Percentiles rank a stretch among this genome's conserved stretches.
phyloP scores from a whole-genome alignment of 2,329 filamentous ascomycete genomes.

The Polytolypa hystricis region DNA sequence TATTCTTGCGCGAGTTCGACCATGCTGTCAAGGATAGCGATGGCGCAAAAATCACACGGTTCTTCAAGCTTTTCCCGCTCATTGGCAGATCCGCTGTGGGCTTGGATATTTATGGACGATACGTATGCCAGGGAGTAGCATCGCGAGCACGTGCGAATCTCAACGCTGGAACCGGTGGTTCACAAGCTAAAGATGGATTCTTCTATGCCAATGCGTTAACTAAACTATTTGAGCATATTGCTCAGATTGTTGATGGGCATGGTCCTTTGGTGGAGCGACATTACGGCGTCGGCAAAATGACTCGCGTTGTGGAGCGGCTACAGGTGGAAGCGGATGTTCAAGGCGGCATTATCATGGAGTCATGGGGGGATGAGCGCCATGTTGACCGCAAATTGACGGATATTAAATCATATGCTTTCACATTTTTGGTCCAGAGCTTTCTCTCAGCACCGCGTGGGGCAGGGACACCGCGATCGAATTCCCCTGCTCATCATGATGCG shows the following conservation, averaged over 20 bases:
- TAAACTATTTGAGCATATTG: conserved; percentile 92
- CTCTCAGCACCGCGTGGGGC: conserved; percentile 57
- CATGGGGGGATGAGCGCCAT: conserved; percentile 80
- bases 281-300: conserved; percentile 88
- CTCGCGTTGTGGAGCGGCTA: conserved; percentile 79
- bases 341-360: conserved; percentile 88
- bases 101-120: conserved; percentile 86
- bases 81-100: conserved; percentile 84
- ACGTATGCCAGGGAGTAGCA: conserved; percentile 91
- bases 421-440: conserved; percentile 92
- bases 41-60: conserved; percentile 78
- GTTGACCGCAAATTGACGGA: conserved; percentile 83
- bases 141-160: conserved; percentile 69
- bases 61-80: conserved; percentile 95
- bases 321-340: conserved; percentile 94
- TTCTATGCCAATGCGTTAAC: conserved; percentile 89
- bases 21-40: conserved; percentile 81
- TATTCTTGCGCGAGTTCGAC: conserved; percentile 92
- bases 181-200: conserved; percentile 61
- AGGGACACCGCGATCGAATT: conserved; percentile 59
- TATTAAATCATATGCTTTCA: conserved; percentile 95
- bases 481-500: conserved; percentile 55
- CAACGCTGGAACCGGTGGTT: conserved; percentile 52
- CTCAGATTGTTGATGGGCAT: conserved; percentile 88
- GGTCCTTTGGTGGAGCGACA: conserved; percentile 84